These are phyloP conservation scores for Triadica sebifera DNA, from an alignment of 345 rosid species.

Conservation along the genomic window DNA sequence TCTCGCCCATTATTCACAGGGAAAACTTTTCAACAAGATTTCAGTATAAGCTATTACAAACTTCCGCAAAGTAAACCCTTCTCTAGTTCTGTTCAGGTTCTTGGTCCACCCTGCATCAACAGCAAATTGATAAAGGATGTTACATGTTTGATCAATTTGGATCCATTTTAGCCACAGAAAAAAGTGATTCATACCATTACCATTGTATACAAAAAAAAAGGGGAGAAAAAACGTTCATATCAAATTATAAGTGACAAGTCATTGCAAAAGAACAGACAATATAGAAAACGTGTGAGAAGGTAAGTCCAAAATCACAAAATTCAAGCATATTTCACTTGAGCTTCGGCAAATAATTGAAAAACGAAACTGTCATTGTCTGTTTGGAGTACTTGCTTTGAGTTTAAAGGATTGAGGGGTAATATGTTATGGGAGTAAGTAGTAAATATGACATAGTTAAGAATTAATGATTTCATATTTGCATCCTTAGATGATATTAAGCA, in stretches of 20 bases:
- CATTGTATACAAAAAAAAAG: neutral
- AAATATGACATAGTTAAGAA: neutral
- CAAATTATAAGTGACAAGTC: neutral
- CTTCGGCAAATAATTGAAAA: neutral
- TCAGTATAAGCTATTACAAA: constrained; percentile 13
- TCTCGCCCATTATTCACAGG: constrained; percentile 18
- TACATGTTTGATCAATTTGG: neutral
- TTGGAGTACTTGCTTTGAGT: neutral
- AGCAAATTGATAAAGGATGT: constrained; percentile 3
- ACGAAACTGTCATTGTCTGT: neutral
- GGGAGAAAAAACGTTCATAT: neutral
- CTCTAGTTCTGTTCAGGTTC: constrained; percentile 12
- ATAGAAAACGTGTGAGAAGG: neutral
- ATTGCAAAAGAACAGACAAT: neutral
- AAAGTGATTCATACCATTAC: neutral
- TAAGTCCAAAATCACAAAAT: neutral
- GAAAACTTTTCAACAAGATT: constrained; percentile 16
- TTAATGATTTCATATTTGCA: neutral
- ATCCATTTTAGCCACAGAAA: neutral
- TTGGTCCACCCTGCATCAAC: constrained; percentile 27
- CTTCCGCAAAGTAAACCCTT: constrained; percentile 17
- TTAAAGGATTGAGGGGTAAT: neutral
- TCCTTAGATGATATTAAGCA: neutral
- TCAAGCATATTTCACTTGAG: too few relatives aligned
- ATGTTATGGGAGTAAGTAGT: neutral